phyloP scores from a whole-genome alignment of 2,329 filamentous ascomycete genomes.

The Blastomyces gilchristii region DNA sequence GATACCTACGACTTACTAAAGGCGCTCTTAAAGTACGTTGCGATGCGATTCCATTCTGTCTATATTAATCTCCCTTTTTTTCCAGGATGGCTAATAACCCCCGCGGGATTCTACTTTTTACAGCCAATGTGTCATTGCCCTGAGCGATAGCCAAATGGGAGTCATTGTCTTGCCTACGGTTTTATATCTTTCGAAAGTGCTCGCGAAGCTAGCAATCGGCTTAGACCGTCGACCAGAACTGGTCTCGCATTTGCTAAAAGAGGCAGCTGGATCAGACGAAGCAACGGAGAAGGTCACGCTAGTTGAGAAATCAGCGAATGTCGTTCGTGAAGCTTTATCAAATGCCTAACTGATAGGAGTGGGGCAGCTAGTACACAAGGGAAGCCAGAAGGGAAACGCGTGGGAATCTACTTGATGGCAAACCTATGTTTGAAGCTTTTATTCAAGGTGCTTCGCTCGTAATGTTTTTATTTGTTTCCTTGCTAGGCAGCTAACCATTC shows the following conservation, averaged over 20 bases:
- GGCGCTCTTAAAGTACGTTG: constrained; percentile 59
- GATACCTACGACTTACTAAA: constrained; percentile 66
- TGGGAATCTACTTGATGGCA: constrained; percentile 82
- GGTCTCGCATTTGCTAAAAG: constrained; percentile 50
- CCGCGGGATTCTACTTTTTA: not conserved
- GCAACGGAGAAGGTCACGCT: constrained; percentile 65
- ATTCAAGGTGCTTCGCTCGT: constrained; percentile 51
- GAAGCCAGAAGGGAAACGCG: constrained; percentile 70
- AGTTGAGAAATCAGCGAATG: constrained; percentile 78
- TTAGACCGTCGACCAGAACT: constrained; percentile 73
- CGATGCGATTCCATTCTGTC: not conserved
- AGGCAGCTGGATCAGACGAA: constrained; percentile 37
- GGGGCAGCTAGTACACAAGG: constrained; percentile 50
- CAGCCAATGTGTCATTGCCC: constrained; percentile 72
- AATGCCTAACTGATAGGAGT: constrained; percentile 72
- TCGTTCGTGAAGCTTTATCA: constrained; percentile 80
- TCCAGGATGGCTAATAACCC: constrained; percentile 6
- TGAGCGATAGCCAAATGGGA: constrained; percentile 69
- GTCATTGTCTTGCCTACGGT: constrained; percentile 73
- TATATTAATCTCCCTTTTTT: not conserved
- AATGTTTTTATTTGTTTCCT: not conserved
- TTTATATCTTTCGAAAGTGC: constrained; percentile 67
- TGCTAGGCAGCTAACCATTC: not conserved
- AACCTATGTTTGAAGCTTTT: constrained; percentile 83
- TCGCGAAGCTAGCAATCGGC: constrained; percentile 73